Evolutionary conservation across 176 grass and related monocot species (phyloP).

Genomic region (Triticum turgidum): DNA sequence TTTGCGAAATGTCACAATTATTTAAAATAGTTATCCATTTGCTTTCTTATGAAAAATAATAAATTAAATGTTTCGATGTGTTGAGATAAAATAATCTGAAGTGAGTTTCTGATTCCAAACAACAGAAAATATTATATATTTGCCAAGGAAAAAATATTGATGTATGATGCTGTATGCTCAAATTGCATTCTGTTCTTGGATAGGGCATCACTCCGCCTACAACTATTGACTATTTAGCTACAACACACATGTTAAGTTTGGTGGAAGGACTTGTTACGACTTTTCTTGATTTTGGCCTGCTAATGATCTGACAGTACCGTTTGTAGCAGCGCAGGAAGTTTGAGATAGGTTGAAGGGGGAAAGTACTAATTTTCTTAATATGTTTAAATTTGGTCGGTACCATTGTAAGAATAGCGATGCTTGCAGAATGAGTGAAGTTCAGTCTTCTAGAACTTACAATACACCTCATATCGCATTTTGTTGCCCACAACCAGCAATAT

Average conservation of each 20-base stretch:
- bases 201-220: too few relatives aligned
- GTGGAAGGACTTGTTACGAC: not conserved
- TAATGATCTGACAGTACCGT: not conserved
- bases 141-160: not conserved
- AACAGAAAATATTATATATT: not conserved
- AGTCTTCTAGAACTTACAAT: not conserved
- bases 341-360: not conserved
- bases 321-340: not conserved
- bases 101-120: slow-evolving; percentile 3
- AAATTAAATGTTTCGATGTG: not conserved
- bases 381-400: not conserved
- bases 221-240: too few relatives aligned
- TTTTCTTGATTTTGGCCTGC: not conserved
- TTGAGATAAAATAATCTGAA: not conserved
- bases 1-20: not conserved
- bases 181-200: not conserved
- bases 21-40: not conserved
- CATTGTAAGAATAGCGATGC: not conserved
- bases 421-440: not conserved
- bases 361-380: not conserved
- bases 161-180: not conserved
- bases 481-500: not conserved
- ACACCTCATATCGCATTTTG: not conserved
- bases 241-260: not conserved
- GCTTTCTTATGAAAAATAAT: not conserved